These are phyloP conservation scores for Cucumis sativus DNA, from an alignment of 306 rosid species.

Conservation along the genomic window Cucumber_9930_V3 NC_026656.2:21015501-21016000, in stretches of 20 bases:
- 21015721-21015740: too few species aligned
- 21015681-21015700: too few species aligned
- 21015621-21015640: too few species aligned
- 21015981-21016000: neutral
- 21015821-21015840: too few species aligned
- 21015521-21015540: neutral
- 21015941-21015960: neutral
- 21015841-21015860: too few species aligned
- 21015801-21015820: conserved; percentile 8
- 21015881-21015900: neutral
- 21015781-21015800: conserved; percentile 26
- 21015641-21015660: too few species aligned
- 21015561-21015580: neutral
- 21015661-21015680: too few species aligned
- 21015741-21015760: neutral
- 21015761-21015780: conserved; percentile 35
- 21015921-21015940: neutral
- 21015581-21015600: neutral
- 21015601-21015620: too few species aligned
- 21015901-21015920: neutral
- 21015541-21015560: neutral
- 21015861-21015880: neutral
- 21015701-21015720: too few species aligned
- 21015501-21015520: neutral
- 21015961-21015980: neutral